These are phyloP conservation scores for Coprinellus micaceus DNA, from an alignment of 768 basidiomycete species.

Conservation along the genomic window DNA sequence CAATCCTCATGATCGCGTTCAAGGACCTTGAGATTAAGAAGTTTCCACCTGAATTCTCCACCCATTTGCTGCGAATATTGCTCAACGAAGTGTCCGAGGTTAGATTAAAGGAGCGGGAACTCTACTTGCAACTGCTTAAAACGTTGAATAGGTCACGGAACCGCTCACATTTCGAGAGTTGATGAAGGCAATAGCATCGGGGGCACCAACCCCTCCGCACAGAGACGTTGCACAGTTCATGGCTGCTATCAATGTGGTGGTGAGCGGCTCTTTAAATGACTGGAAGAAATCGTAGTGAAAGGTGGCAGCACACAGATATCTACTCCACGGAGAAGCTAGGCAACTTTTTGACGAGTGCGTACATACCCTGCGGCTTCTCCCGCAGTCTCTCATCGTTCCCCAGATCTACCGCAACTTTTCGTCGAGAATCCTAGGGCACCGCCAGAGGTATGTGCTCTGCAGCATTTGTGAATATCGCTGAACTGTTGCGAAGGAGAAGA, in stretches of 20 bases:
- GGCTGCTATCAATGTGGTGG: conserved; percentile 39
- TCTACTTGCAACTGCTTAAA: not conserved
- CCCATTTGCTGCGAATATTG: conserved; percentile 64
- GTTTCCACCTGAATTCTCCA: conserved; percentile 53
- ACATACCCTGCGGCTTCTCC: not conserved
- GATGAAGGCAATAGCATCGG: conserved; percentile 38
- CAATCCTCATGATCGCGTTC: conserved; percentile 58
- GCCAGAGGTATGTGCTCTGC: conserved; percentile 7
- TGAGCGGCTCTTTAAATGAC: conserved; percentile 20
- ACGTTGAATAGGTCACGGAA: conserved; percentile 48
- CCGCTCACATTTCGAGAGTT: conserved; percentile 56
- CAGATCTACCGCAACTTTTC: conserved; percentile 58
- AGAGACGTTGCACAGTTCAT: conserved; percentile 43
- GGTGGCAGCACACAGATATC: conserved; percentile 42
- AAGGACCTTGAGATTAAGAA: conserved; percentile 53
- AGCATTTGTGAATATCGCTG: too few relatives aligned
- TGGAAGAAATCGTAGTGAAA: not conserved
- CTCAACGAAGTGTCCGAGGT: conserved; percentile 72
- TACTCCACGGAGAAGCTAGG: conserved; percentile 56
- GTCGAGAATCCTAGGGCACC: conserved; percentile 36
- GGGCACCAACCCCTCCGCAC: conserved; percentile 38
- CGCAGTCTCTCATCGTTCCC: not conserved
- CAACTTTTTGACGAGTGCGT: conserved; percentile 56
- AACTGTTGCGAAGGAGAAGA: too few relatives aligned
- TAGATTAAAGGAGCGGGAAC: conserved; percentile 18